Percentiles rank a stretch among this genome's conserved stretches.
Evolutionary conservation across 139 green algal genomes (phyloP).

Genomic region (Chlamydomonas sp.): DNA sequence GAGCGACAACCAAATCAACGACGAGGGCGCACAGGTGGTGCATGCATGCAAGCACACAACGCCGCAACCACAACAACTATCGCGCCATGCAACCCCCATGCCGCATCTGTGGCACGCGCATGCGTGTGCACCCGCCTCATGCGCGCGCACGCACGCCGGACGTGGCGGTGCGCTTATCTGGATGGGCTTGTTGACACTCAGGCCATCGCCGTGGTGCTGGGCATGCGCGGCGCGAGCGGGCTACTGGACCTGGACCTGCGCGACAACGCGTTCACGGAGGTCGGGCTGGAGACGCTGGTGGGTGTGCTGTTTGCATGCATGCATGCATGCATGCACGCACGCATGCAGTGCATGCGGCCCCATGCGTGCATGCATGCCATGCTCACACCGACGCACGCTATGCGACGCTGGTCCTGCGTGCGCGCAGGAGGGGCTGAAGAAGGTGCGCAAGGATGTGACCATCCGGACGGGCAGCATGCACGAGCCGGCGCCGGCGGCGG

Average conservation of each 20-base stretch:
- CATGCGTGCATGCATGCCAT: too few relatives aligned
- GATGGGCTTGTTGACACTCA: too few relatives aligned
- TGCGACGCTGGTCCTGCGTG: too few relatives aligned
- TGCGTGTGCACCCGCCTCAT: too few relatives aligned
- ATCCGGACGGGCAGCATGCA: conserved; percentile 25
- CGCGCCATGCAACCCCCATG: too few relatives aligned
- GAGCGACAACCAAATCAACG: conserved; percentile 46
- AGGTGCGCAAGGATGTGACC: conserved; percentile 34
- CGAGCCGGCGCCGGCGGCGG: conserved; percentile 13
- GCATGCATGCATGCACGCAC: background rate
- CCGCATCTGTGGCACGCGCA: too few relatives aligned
- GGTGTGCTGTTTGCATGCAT: background rate
- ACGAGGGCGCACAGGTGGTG: conserved; percentile 46
- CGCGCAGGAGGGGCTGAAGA: conserved; percentile 36
- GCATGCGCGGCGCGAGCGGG: conserved; percentile 26
- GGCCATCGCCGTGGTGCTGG: conserved; percentile 34
- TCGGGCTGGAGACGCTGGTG: conserved; percentile 23
- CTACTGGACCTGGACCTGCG: conserved; percentile 55
- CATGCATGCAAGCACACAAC: too few relatives aligned
- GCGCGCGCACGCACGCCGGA: too few relatives aligned
- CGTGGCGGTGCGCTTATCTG: too few relatives aligned
- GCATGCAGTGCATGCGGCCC: too few relatives aligned
- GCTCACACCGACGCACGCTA: too few relatives aligned
- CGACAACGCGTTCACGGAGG: conserved; percentile 38
- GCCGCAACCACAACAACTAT: too few relatives aligned